These are phyloP conservation scores for Populus hybrid DNA, from an alignment of 441 rosid genomes.

Conservation along the genomic window DNA sequence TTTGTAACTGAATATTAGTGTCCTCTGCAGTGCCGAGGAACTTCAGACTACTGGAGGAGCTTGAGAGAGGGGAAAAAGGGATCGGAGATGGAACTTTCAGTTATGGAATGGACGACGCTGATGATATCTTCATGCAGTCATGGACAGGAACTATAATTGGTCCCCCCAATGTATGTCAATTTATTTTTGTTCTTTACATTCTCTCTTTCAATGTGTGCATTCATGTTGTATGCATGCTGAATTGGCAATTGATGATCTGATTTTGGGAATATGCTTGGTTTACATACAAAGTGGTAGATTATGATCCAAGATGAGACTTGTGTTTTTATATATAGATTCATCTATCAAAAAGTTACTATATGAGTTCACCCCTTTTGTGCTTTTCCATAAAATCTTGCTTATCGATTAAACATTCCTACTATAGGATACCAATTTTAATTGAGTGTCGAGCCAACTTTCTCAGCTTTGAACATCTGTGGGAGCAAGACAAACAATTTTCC, in stretches of 20 bases:
- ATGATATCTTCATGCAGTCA: conserved; percentile 69
- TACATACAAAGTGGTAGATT: background rate
- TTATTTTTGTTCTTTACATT: background rate
- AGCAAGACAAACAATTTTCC: background rate
- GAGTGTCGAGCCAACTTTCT: background rate
- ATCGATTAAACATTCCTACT: background rate
- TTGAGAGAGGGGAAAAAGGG: too few relatives aligned
- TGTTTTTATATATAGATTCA: background rate
- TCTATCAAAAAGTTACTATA: background rate
- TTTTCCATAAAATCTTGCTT: too few relatives aligned
- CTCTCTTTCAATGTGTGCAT: background rate
- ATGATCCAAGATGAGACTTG: too few relatives aligned
- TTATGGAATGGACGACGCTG: conserved; percentile 79
- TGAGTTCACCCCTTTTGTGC: background rate
- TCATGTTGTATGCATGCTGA: background rate
- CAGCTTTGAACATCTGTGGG: background rate
- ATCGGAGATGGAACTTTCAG: conserved; percentile 77
- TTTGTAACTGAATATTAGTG: conserved; percentile 7
- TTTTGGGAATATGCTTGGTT: background rate
- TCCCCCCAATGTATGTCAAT: conserved; percentile 49
- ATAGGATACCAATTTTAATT: background rate
- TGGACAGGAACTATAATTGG: conserved; percentile 81
- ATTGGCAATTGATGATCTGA: background rate
- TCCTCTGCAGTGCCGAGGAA: conserved; percentile 57
- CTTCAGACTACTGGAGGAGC: conserved; percentile 72